phyloP scores from a whole-genome alignment of 1,284 basidiomycete species.

The Earliella scabrosa region DNA sequence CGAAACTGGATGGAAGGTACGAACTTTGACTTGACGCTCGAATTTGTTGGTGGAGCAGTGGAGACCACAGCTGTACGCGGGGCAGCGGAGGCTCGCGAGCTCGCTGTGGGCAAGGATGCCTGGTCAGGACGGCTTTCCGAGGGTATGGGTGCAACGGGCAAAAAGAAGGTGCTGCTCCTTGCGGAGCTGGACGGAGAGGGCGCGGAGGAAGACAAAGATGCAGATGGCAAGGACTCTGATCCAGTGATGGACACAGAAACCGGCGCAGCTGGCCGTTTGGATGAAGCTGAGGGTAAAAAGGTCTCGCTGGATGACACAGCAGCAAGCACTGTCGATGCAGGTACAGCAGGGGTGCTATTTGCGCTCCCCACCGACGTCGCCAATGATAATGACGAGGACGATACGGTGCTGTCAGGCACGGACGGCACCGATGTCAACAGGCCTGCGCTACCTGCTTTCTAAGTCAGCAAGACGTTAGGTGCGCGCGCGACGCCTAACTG shows the following conservation, averaged over 20 bases:
- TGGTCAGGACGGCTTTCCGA: constrained; percentile 10
- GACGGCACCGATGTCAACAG: constrained; percentile 5
- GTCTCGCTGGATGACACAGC: constrained; percentile 2
- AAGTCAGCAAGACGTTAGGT: background rate
- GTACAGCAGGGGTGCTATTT: background rate
- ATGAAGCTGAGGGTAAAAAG: background rate
- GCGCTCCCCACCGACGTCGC: constrained; percentile 8
- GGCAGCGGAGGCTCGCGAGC: background rate
- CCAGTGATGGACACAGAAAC: constrained; percentile 1
- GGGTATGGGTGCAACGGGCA: constrained; percentile 7
- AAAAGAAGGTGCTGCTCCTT: background rate
- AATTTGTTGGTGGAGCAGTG: background rate
- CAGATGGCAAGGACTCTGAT: background rate
- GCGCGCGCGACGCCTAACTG: background rate
- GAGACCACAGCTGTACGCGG: background rate
- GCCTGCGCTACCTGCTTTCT: constrained; percentile 2
- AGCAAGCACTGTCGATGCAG: constrained; percentile 1
- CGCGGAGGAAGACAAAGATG: background rate
- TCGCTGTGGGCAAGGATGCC: constrained; percentile 5
- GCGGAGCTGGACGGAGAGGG: background rate
- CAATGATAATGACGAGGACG: background rate
- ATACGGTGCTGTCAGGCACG: background rate
- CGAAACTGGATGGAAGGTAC: background rate
- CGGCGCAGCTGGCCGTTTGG: background rate
- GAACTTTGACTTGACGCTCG: background rate